Percentiles rank a stretch among this genome's conserved stretches.
Evolutionary conservation across 768 basidiomycete species (phyloP).

Genomic region (Pulveroboletus ravenelii): DNA sequence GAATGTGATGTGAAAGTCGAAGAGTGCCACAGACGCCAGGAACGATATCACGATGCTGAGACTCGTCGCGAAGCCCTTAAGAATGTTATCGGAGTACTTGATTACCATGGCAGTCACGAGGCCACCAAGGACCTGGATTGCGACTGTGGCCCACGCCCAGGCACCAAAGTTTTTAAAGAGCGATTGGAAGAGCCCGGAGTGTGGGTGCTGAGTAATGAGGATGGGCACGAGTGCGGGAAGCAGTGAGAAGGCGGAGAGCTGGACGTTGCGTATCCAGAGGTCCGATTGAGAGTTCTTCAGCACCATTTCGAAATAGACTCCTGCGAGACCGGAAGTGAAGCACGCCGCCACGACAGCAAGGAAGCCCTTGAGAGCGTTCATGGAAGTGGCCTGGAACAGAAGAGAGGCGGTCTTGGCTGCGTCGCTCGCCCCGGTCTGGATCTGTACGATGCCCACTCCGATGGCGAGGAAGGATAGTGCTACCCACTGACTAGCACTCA

Average conservation of each 20-base stretch:
- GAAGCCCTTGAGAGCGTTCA: conserved; percentile 85
- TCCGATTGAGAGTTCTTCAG: conserved; percentile 85
- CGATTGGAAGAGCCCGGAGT: conserved; percentile 39
- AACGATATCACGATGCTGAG: conserved; percentile 94
- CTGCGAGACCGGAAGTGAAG: conserved; percentile 92
- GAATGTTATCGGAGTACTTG: conserved; percentile 88
- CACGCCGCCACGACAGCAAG: conserved; percentile 87
- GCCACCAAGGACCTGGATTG: conserved; percentile 87
- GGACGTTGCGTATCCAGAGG: conserved; percentile 95
- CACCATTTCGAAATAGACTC: conserved; percentile 98
- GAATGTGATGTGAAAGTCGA: conserved; percentile 82
- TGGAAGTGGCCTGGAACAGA: conserved; percentile 43
- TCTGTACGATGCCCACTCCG: conserved; percentile 87
- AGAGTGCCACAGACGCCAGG: conserved; percentile 84
- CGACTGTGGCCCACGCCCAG: conserved; percentile 90
- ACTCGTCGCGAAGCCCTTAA: conserved; percentile 94
- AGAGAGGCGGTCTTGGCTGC: conserved; percentile 27
- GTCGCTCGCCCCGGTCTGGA: conserved; percentile 47
- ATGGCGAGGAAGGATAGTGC: conserved; percentile 80
- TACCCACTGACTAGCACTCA: conserved; percentile 76
- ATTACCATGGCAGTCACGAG: conserved; percentile 91
- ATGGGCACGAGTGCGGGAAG: conserved; percentile 83
- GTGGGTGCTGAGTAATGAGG: conserved; percentile 46
- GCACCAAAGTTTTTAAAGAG: conserved; percentile 82
- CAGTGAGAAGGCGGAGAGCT: conserved; percentile 90